Evolutionary conservation across 495 filamentous ascomycete species (phyloP), one percentile per base, ranked within the genome.

Genomic region (Tuber melanosporum): DNA sequence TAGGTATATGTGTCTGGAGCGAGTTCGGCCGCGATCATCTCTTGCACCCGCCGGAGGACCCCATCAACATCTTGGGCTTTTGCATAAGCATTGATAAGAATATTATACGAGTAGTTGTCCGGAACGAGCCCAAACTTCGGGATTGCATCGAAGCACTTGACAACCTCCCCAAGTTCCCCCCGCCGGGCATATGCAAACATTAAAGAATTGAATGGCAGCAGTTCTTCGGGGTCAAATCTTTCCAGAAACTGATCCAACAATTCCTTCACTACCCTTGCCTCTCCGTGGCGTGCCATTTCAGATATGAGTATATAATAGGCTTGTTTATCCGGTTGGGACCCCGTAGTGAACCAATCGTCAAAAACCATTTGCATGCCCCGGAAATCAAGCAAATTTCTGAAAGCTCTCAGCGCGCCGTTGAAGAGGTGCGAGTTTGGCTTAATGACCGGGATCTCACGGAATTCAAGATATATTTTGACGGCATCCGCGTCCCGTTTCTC

Each of bases 71-170:
- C 91, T 43, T 87, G 86, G 8, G 88, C 88, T 79, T 89, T 89
- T 2, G 86, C 85, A 83, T 93, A 87, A 5, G 93, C 92, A 76
- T 91, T 88, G 22, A 99, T 85, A 46, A 97, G 82, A 44, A 92
- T 91, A 81, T 98, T 97, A 90, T 91, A 96, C 69, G 88, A 88
- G 19, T 85, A 77, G 0, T 85, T 83, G 77, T 88, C 87, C 32
- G 89, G 90, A 26, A 85, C 72, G 20, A 92, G 79, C 0, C 86
- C 85, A 71, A 89, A 86, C 2, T 84, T 81, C 19, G 83, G 78
- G 3, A 93, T 86, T 15, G 88, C 85, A 42, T 89, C 71, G 72
- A 97, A 94, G 73, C 91, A 87, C 15, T 85, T 81, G 5, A 85
- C 79, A 17, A 91, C 89, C 52, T 88, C 87, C 15, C 84, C 81